Evolutionary conservation across 768 basidiomycete species (phyloP).

Genomic region (Botryobasidium botryosum): DNA sequence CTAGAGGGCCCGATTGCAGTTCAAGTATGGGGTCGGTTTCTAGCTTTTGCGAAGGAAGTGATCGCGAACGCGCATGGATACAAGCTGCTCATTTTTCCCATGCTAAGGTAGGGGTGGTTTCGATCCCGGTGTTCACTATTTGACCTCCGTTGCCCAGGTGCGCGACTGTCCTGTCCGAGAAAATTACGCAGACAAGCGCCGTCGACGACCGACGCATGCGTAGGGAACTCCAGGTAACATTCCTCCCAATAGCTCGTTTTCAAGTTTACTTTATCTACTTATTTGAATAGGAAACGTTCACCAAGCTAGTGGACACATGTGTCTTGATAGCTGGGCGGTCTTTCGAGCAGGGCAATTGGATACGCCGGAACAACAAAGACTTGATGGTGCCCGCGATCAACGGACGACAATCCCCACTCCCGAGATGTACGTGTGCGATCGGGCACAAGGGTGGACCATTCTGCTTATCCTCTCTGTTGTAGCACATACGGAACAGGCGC

Average conservation of each 20-base stretch:
- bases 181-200: constrained; percentile 74
- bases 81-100: constrained; percentile 51
- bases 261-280: too few relatives aligned
- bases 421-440: too few relatives aligned
- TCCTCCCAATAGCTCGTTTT: too few relatives aligned
- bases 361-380: constrained; percentile 51
- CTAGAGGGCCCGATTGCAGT: constrained; percentile 83
- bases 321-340: constrained; percentile 57
- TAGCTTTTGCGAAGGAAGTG: constrained; percentile 66
- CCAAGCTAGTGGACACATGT: constrained; percentile 68
- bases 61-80: constrained; percentile 46
- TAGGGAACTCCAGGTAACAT: constrained; percentile 66
- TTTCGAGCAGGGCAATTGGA: constrained; percentile 64
- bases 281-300: constrained; percentile 58
- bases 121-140: constrained; percentile 10
- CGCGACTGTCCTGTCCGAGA: constrained; percentile 60
- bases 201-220: constrained; percentile 78
- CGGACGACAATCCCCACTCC: too few relatives aligned
- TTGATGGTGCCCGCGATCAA: constrained; percentile 41
- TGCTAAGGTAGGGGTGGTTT: constrained; percentile 40
- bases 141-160: constrained; percentile 31
- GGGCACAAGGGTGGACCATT: too few relatives aligned
- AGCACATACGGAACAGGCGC: constrained; percentile 8
- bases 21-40: constrained; percentile 76
- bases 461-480: neutral